A percentile compares a stretch with the other conserved stretches of the same genome.
phyloP scores from a whole-genome alignment of 352 stramenopile species.

The Phytophthora fragariae region DNA sequence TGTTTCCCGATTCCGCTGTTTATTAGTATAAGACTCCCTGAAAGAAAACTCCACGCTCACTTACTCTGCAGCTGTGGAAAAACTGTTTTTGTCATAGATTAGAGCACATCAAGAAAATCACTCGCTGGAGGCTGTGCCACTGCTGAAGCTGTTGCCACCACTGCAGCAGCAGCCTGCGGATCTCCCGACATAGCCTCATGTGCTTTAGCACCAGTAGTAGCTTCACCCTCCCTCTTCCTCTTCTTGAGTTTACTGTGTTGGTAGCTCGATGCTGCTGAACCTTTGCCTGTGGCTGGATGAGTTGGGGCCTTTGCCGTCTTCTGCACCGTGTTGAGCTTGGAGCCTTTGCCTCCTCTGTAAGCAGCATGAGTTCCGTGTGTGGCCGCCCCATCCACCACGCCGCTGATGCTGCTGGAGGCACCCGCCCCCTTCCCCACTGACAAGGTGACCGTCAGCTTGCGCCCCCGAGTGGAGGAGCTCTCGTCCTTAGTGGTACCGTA shows the following conservation, averaged over 20 bases:
- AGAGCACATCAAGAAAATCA: conserved; percentile 74
- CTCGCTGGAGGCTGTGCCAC: conserved; percentile 29
- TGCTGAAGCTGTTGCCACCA: background rate
- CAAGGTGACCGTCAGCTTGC: conserved; percentile 58
- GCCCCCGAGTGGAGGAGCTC: conserved; percentile 24
- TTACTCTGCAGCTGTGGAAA: background rate
- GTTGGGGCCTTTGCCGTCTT: conserved; percentile 31
- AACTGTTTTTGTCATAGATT: conserved; percentile 17
- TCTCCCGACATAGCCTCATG: conserved; percentile 24
- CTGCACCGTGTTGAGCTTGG: conserved; percentile 36
- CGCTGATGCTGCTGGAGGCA: conserved; percentile 6
- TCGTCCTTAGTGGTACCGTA: conserved; percentile 47
- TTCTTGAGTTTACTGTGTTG: conserved; percentile 59
- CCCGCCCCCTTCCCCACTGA: conserved; percentile 42
- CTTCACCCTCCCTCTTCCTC: conserved; percentile 52
- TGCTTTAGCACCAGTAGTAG: conserved; percentile 7
- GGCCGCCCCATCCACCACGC: conserved; percentile 20
- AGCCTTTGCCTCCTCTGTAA: conserved; percentile 35
- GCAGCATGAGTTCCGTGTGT: conserved; percentile 7
- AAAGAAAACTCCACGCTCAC: conserved; percentile 21
- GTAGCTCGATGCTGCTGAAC: conserved; percentile 26
- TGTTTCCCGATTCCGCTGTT: conserved; percentile 40
- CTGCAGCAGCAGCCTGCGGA: conserved; percentile 10
- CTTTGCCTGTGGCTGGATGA: conserved; percentile 31
- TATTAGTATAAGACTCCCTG: conserved; percentile 44